Conservation (phyloP, 768 basidiomycete genomes). For the Filobasidium wieringae region DNA sequence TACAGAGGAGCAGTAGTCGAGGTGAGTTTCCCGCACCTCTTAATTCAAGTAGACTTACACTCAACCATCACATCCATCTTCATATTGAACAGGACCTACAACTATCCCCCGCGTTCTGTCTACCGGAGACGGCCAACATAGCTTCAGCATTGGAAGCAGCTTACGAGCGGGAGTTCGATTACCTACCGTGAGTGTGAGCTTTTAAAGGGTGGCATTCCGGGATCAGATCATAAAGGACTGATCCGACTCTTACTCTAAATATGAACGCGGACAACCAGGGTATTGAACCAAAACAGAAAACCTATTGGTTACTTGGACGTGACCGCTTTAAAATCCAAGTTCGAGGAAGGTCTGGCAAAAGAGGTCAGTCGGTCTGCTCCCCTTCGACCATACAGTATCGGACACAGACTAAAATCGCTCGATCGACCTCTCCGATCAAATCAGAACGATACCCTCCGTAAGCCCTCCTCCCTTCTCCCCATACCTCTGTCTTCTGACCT, state of each 20-base stretch:
- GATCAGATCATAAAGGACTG: neutral
- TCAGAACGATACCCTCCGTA: conserved; percentile 58
- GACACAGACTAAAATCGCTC: neutral
- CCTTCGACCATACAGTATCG: neutral
- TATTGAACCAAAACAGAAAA: conserved; percentile 58
- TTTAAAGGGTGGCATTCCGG: neutral
- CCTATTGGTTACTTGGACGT: conserved; percentile 80
- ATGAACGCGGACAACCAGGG: too few relatives aligned
- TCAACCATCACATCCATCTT: conserved; percentile 53
- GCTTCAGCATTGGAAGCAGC: conserved; percentile 70
- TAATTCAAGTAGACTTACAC: neutral
- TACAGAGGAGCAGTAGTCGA: conserved; percentile 76
- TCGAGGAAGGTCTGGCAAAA: conserved; percentile 60
- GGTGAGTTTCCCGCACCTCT: conserved; percentile 42
- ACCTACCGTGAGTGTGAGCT: conserved; percentile 58
- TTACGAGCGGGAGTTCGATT: conserved; percentile 87
- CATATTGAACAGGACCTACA: conserved; percentile 39
- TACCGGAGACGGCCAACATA: conserved; percentile 60
- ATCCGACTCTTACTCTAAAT: neutral
- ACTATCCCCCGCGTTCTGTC: conserved; percentile 68
- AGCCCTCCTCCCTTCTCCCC: conserved; percentile 5
- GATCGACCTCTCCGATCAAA: neutral
- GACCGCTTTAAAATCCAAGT: conserved; percentile 58
- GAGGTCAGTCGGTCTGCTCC: conserved; percentile 47
- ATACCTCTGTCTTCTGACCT: neutral